Evolutionary conservation across 1,284 basidiomycete genomes (phyloP), one percentile per base, ranked within the genome.

Genomic region (Trichosporon inkin): DNA sequence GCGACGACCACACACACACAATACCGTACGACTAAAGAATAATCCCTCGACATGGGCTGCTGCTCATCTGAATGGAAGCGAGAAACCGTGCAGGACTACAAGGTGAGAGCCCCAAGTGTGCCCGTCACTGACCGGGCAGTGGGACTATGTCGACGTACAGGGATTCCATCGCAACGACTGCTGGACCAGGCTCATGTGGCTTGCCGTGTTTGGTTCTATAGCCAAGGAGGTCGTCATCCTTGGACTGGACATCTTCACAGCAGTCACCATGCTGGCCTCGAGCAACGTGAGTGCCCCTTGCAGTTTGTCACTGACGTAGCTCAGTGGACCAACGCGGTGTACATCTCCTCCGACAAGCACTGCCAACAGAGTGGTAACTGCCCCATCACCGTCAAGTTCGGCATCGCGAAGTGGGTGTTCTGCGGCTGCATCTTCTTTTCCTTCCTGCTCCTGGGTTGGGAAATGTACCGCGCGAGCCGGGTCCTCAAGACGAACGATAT

Each of bases 391-490:
- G 92, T 99, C 63, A 87, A 90, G 7, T 97, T 97, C 80, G 81
- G 82, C 60, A 86, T 90, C 56, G 92, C 91, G 62, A 91, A 93
- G 78, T 98, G 93, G 93, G 82, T 99, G 62, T 98, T 99, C 80
- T 88, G 94, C 24, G 92, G 92, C 40, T 99, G 95, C 78, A 98
- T 99, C 83, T 89, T 96, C 72, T 92, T 97, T 78, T 94, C 92
- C 20, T 98, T 98, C 81, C 81, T 98, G 13, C 81, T 99, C 72
- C 90, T 90, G 71, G 65, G 87, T 81, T 17, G 40, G 79, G 95
- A 99, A 76, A 85, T 87, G 2, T 86, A 88, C 77, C 98, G 97
- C 78, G 84, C 93, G 24, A 88, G 92, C 78, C 90, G 88, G 78
- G 96, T 99, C 71, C 88, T 99, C 72, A 85, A 86, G 32, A 93